Evolutionary conservation across 2,329 filamentous ascomycete species (phyloP).

Genomic region (Cyphellophora europaea): DNA sequence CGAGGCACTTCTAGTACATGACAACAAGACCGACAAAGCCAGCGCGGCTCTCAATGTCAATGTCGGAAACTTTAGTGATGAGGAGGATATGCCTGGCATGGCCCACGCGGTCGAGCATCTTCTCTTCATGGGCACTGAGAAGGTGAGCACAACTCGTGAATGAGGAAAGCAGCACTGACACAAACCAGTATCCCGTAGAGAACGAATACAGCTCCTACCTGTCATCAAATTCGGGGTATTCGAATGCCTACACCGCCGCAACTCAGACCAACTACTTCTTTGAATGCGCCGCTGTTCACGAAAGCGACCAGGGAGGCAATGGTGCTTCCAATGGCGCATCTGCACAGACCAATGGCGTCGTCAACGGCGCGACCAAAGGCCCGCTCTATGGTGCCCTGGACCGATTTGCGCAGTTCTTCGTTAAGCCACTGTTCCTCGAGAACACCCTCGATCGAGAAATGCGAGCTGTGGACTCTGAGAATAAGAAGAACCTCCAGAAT

Average conservation of each 20-base stretch:
- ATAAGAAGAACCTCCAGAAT: slow-evolving; percentile 94
- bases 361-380: slow-evolving; percentile 17
- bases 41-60: slow-evolving; percentile 92
- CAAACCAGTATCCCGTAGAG: slow-evolving; percentile 67
- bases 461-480: slow-evolving; percentile 84
- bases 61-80: slow-evolving; percentile 90
- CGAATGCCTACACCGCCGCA: slow-evolving; percentile 87
- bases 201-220: slow-evolving; percentile 95
- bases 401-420: slow-evolving; percentile 89
- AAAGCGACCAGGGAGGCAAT: slow-evolving; percentile 20
- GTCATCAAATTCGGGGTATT: slow-evolving; percentile 78
- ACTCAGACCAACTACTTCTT: slow-evolving; percentile 98
- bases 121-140: slow-evolving; percentile 97
- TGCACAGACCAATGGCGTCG: slow-evolving; percentile 1
- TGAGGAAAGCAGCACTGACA: not conserved
- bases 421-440: slow-evolving; percentile 74
- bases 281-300: slow-evolving; percentile 74
- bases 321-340: slow-evolving; percentile 1
- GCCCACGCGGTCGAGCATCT: slow-evolving; percentile 94
- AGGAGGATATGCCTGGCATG: slow-evolving; percentile 83
- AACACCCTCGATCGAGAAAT: slow-evolving; percentile 81
- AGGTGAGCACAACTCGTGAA: slow-evolving; percentile 39
- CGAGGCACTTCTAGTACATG: slow-evolving; percentile 86
- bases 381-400: slow-evolving; percentile 75
- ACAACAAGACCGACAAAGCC: slow-evolving; percentile 91